Conservation (phyloP, 352 stramenopile species). For the Blastocystis sp. region DNA sequence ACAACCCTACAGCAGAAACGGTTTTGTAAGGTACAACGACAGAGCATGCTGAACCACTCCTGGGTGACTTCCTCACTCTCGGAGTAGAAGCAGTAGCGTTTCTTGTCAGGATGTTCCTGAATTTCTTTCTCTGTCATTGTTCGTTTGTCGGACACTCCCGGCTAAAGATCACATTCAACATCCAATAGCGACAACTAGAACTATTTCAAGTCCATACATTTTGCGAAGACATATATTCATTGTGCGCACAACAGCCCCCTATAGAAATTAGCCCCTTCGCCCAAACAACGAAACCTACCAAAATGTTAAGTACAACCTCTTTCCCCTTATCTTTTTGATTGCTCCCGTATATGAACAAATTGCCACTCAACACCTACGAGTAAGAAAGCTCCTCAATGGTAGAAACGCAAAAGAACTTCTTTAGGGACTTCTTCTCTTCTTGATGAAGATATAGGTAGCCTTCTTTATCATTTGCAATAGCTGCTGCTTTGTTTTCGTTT, state of each 20-base stretch:
- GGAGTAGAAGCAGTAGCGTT: conserved; percentile 58
- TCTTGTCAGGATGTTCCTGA: conserved; percentile 55
- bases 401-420: conserved; percentile 63
- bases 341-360: conserved; percentile 59
- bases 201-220: conserved; percentile 60
- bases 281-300: not conserved
- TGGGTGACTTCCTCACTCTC: conserved; percentile 56
- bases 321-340: conserved; percentile 61
- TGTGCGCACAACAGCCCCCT: conserved; percentile 53
- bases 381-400: not conserved
- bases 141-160: conserved; percentile 13
- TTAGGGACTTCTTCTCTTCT: conserved; percentile 60
- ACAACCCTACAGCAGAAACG: conserved; percentile 34
- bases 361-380: conserved; percentile 33
- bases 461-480: conserved; percentile 58
- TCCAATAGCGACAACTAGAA: conserved; percentile 21
- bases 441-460: conserved; percentile 62
- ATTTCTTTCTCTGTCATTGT: conserved; percentile 46
- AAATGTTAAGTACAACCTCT: conserved; percentile 56
- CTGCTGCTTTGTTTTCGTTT: conserved; percentile 27
- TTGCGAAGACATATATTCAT: conserved; percentile 55
- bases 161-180: not conserved
- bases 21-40: conserved; percentile 48
- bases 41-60: conserved; percentile 61
- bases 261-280: not conserved